phyloP scores from a whole-genome alignment of 177 flowering plant species.

The Vitis hybrid region DNA sequence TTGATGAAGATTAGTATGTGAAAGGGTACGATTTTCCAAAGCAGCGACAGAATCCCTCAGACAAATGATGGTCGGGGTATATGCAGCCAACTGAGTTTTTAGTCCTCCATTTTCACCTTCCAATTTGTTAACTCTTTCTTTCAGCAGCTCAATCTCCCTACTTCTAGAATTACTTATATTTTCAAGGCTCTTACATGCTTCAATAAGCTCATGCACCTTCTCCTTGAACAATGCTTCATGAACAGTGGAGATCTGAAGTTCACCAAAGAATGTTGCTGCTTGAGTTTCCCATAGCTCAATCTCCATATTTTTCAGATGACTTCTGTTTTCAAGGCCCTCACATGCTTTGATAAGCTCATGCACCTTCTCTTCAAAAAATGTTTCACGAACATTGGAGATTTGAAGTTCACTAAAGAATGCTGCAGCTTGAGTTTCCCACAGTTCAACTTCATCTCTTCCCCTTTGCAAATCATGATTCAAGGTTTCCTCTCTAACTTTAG shows the following conservation, averaged over 20 bases:
- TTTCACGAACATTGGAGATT: conserved; percentile 34
- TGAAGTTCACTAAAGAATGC: conserved; percentile 35
- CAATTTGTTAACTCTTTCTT: conserved; percentile 23
- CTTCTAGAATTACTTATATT: conserved; percentile 18
- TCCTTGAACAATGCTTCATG: conserved; percentile 30
- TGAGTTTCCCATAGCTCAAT: conserved; percentile 5
- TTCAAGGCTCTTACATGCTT: conserved; percentile 17
- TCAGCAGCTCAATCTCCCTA: conserved; percentile 34
- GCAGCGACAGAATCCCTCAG: conserved; percentile 36
- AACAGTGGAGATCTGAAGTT: conserved; percentile 24
- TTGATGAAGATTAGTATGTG: conserved; percentile 10
- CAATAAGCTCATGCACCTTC: conserved; percentile 33
- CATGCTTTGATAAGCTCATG: conserved; percentile 35
- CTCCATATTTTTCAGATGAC: conserved; percentile 11
- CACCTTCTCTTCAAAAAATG: conserved; percentile 46
- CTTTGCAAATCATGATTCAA: conserved; percentile 23
- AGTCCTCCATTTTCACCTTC: conserved; percentile 39
- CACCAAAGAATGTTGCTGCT: conserved; percentile 16
- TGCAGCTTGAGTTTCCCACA: conserved; percentile 39
- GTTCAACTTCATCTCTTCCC: conserved; percentile 22
- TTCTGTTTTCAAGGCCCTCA: conserved; percentile 25
- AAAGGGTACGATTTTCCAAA: conserved; percentile 39
- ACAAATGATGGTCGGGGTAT: conserved; percentile 35
- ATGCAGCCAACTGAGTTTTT: conserved; percentile 35
- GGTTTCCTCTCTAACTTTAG: conserved; percentile 23